Evolutionary conservation across 2,329 filamentous ascomycete genomes (phyloP).

Genomic region (Trichoderma harzianum): DNA sequence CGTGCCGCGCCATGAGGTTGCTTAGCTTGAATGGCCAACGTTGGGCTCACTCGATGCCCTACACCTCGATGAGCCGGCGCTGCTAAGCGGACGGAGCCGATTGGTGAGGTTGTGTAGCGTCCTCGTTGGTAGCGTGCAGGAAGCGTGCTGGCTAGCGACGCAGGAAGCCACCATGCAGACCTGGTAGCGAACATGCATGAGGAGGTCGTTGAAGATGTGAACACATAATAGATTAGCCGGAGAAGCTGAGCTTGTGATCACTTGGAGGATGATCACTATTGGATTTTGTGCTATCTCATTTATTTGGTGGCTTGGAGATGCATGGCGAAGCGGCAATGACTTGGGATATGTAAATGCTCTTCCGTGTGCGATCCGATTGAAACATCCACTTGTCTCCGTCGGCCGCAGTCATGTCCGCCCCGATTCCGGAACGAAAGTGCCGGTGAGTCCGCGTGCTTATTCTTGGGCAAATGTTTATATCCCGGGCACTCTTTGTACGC

Average conservation of each 20-base stretch:
- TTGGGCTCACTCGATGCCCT: neutral
- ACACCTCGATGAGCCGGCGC: neutral
- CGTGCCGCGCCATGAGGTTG: neutral
- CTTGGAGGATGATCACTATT: neutral
- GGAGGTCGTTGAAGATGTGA: neutral
- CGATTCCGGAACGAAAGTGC: neutral
- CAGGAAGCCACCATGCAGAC: neutral
- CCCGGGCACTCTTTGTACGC: neutral
- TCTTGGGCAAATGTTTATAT: neutral
- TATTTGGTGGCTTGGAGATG: neutral
- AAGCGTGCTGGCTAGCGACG: neutral
- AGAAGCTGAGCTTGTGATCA: neutral
- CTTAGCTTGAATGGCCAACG: neutral
- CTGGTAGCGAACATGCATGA: neutral
- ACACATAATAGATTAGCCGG: neutral
- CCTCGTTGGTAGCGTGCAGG: neutral
- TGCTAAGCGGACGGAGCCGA: constrained; percentile 13
- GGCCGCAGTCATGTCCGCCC: neutral
- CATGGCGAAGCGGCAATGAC: neutral
- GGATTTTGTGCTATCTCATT: neutral
- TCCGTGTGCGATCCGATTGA: neutral
- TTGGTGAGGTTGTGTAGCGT: neutral
- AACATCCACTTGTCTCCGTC: neutral
- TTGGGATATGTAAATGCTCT: neutral
- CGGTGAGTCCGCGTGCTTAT: neutral